Base-by-base conservation (phyloP, 345 rosid genomes). In the Salix brachista region DNA sequence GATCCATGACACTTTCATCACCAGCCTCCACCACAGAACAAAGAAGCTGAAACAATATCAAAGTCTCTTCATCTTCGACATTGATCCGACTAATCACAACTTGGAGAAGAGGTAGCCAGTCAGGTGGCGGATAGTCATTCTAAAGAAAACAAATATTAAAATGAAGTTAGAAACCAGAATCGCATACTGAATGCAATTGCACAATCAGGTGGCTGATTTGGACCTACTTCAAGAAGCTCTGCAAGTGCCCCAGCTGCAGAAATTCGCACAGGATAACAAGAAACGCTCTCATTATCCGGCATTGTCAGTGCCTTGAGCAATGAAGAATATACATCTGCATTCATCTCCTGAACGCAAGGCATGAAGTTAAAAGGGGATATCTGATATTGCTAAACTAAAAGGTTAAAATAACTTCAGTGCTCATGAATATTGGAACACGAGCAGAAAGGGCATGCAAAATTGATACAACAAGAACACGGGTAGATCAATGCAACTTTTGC, bases 71-170 rank as follows among this genome's bases (percentile, higher is more conserved):
- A 65, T 89, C 92, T 71, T 89, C 93, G 78, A 72, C 79, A 77
- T 87, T 91, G 84, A 93, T 88, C 71, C 90, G 85, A 74, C 89
- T 84, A 78, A 88, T 84, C 75, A 90, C 82, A 84, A 86, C 86
- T 85, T 89, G 91, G 80, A 93, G 90, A 80, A 93, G 87, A 69
- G 90, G 93, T 80, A 84, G 75, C 97, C 94, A 93, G 78, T 89
- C 90, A 70, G 92, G 93, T 73, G 97, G 97, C 19, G 64, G 83
- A 86, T 88, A 93, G 83, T 88, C 92, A 81, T 88, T 89, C 98
- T 93, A 90, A 78, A 73, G 60, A 75, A 75, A 50, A 71, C 42
- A 83, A 32, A 78, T 65, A 75, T 11, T 74, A 23, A 75, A 73
- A 37, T 66, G 10, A 61, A 54, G 73, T 80, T 39, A 87, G 80